Base-by-base conservation (phyloP, 163 green algal species). In the Prototheca cutis region DNA sequence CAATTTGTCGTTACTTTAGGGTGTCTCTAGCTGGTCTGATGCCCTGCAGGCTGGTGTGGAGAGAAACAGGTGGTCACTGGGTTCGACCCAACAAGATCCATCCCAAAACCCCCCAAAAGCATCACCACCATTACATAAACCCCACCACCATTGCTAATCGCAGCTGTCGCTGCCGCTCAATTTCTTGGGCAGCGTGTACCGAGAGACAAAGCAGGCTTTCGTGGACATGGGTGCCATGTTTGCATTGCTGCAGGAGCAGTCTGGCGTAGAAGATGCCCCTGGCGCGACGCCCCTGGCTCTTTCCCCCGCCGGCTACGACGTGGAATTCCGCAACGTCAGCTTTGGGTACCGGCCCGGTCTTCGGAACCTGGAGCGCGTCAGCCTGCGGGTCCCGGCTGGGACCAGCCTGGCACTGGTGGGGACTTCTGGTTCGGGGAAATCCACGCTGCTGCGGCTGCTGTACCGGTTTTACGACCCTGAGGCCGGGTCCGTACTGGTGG, bases 221-320 rank as follows among this genome's bases (percentile, higher is more conserved):
- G 69, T 95, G 3, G 92, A 99, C 78, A 99, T 98, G 92, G 87
- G 85, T 2, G 73, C 83, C 40, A 94, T 98, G 85, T 98, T 98
- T 70, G 71, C 72, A 1, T 74, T 99, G 54, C 72, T 94, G 54
- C 40, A 65, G 61, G 63, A 82, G 61, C 53, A 57, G 19, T 47
- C 66, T 13, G 30, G 25, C 39, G 62, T 81, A 1, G 34, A 58
- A 36, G 62, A 80, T 39, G 21, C 19, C 48, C 47, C 53, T 53
- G 54, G 21, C 31, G 61, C 34, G 29, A 31, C 53, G 23, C 21
- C 33, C 19, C 55, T 69, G 45, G 55, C 60, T 13, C 30, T 48
- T 15, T 24, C 31, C 25, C 39, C 24, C 5, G n/a, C 40, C 27
- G 80, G 78, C 4, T 76, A 84, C 48, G 76, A 84, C 53, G 62